phyloP scores from a whole-genome alignment of 2,329 filamentous ascomycete genomes.

The Epicoccum nigrum region DNA sequence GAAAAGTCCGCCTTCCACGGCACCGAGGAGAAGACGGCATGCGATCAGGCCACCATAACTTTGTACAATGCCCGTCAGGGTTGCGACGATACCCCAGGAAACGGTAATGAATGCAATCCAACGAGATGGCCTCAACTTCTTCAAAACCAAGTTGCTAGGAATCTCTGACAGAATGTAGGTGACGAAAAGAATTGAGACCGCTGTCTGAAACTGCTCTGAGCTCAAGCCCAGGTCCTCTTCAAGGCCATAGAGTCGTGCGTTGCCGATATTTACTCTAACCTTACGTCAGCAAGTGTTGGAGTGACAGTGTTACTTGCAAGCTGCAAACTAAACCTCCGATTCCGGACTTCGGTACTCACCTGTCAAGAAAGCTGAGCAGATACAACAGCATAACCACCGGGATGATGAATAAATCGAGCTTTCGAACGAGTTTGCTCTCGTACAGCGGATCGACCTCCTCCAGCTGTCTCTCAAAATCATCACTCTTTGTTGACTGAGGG shows the following conservation, averaged over 20 bases:
- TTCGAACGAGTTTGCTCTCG: conserved; percentile 65
- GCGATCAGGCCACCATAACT: conserved; percentile 71
- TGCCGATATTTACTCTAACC: conserved; percentile 70
- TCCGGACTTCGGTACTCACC: conserved; percentile 53
- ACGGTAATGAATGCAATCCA: conserved; percentile 67
- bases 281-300: conserved; percentile 16
- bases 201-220: conserved; percentile 70
- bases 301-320: not conserved
- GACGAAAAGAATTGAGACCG: conserved; percentile 53
- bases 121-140: conserved; percentile 52
- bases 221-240: conserved; percentile 66
- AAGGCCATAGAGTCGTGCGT: conserved; percentile 68
- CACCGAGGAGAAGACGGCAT: conserved; percentile 70
- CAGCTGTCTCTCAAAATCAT: conserved; percentile 35
- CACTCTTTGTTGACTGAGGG: conserved; percentile 23
- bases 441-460: conserved; percentile 47
- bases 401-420: conserved; percentile 68
- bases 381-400: conserved; percentile 73
- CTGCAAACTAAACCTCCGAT: not conserved
- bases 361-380: conserved; percentile 76
- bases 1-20: conserved; percentile 73
- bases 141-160: conserved; percentile 55
- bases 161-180: conserved; percentile 55
- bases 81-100: conserved; percentile 65
- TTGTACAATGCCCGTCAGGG: conserved; percentile 70